Conservation (phyloP, 2,329 filamentous ascomycete species). For the Westerdykella aurantiaca region DNA sequence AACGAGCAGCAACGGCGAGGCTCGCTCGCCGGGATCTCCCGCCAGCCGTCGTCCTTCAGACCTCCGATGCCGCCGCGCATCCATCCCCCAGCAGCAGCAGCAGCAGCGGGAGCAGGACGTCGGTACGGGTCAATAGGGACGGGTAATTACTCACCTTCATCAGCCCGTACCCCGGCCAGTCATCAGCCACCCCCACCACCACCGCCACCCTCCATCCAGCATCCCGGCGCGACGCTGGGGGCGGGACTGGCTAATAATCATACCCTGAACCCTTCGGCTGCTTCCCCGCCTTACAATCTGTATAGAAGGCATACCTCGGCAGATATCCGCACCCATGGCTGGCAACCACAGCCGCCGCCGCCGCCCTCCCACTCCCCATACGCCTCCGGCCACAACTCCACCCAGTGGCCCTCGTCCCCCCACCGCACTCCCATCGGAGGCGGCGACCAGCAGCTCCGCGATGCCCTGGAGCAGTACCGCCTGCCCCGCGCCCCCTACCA, state of each 20-base stretch:
- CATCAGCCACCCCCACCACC: conserved; percentile 52
- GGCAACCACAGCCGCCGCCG: conserved; percentile 51
- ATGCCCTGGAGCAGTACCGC: conserved; percentile 67
- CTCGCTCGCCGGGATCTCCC: conserved; percentile 55
- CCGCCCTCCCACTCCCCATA: conserved; percentile 57
- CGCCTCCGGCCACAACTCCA: conserved; percentile 55
- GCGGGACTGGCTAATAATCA: conserved; percentile 39
- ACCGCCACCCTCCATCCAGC: conserved; percentile 58
- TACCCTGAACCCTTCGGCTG: neutral
- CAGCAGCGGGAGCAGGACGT: conserved; percentile 43
- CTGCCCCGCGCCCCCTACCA: conserved; percentile 48
- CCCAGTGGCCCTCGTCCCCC: conserved; percentile 64
- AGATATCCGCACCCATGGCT: conserved; percentile 71
- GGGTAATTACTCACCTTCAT: conserved; percentile 62
- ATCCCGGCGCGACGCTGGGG: conserved; percentile 49
- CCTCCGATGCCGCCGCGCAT: conserved; percentile 78
- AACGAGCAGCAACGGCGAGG: conserved; percentile 64
- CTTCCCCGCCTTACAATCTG: conserved; percentile 59
- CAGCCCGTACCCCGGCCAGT: conserved; percentile 65
- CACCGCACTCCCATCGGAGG: conserved; percentile 41
- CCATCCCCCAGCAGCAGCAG: conserved; percentile 51
- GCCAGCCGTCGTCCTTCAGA: conserved; percentile 60
- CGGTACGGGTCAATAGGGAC: conserved; percentile 84
- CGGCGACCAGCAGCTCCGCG: conserved; percentile 63
- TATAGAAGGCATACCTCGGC: conserved; percentile 87